Evolutionary conservation across 495 filamentous ascomycete genomes (phyloP), one percentile per base, ranked within the genome.

Genomic region (Xylaria sp.): DNA sequence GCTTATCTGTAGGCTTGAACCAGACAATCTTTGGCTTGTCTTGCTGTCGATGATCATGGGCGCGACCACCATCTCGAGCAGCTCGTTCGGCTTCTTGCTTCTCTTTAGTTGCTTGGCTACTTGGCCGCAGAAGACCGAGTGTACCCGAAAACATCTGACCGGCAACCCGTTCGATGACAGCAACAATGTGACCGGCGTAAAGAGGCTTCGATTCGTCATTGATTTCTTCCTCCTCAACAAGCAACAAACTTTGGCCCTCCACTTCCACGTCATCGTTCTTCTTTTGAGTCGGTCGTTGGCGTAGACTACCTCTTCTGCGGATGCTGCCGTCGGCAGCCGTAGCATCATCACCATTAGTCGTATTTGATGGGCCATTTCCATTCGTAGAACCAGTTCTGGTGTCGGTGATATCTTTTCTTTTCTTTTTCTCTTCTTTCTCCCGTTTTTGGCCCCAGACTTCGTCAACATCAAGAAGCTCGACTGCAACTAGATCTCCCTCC

Each of bases 201-300:
- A 99, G 86, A 5, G 96, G 96, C 82, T 99, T 98, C 79, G 95
- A 93, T 77, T 98, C 96, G 77, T 99, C 96, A 71, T 93, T 98
- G 80, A 99, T 97, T 80, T 99, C 96, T 79, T 99, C 96, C 80
- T 99, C 96, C 76, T 99, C 96, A 73, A 98, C 95, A 33, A 99
- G 88, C 67, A 99, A 88, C 59, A 99, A 88, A 79, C 95, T 98
- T 83, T 99, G 96, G 3, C 96, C 96, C 79, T 99, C 96, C 55
- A 99, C 96, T 83, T 99, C 96, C 35, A 99, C 96, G 81, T 99
- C 96, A 73, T 99, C 96, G 69, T 99, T 99, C 88, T 99, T 99
- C 89, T 99, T 99, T 82, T 99, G 96, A 1, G 95, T 98, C 26
- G 97, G 97, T 58, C 96, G 92, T 83, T 98, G 96, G 74, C 94